Base-by-base conservation (phyloP, 352 stramenopile species). In the Salisapilia sapeloensis region DNA sequence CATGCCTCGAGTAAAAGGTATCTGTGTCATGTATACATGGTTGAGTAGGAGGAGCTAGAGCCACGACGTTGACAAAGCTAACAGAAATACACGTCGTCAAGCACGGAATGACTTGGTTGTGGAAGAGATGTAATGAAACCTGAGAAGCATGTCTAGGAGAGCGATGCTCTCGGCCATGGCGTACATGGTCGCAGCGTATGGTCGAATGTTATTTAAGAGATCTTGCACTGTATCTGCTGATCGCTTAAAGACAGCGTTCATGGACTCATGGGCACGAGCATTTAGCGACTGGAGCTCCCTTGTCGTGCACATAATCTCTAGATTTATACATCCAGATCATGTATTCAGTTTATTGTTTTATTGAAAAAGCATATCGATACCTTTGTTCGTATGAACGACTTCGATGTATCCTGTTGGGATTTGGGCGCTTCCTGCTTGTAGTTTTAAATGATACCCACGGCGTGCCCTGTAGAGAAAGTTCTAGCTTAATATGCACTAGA, bases 61-160 rank as follows among this genome's bases (percentile, higher is more conserved):
- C 72, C 16, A 91, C 77, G 15, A 94, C 55, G 26, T 93, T 85
- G 12, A 81, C 72, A 39, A 96, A 94, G 27, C 17, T 23, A 21
- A 25, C 25, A 31, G 12, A 19, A 10, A 46, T 32, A 16, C 35
- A 18, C 10, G 24, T n/a, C 14, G 26, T 39, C 12, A 15, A 43
- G 16, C 7, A 38, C 11, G 8, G 11, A 9, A 38, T 8, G 10
- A 17, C 9, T 30, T 38, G 25, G 16, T 38, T 10, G 14, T 15
- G 7, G n/a, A 10, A 38, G 9, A 35, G 8, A 13, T 10, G 15
- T 14, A 19, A 19, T 13, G 19, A 37, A 43, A 89, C 76, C 76
- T 89, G 15, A 93, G 50, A 7, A 95, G 53, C 77, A 96, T 93
- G 32, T 96, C 85, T 14, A 96, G 51, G 16, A 95, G 40, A n/a